Conservation (phyloP, 306 rosid species). For the Vigna hirtella region DNA sequence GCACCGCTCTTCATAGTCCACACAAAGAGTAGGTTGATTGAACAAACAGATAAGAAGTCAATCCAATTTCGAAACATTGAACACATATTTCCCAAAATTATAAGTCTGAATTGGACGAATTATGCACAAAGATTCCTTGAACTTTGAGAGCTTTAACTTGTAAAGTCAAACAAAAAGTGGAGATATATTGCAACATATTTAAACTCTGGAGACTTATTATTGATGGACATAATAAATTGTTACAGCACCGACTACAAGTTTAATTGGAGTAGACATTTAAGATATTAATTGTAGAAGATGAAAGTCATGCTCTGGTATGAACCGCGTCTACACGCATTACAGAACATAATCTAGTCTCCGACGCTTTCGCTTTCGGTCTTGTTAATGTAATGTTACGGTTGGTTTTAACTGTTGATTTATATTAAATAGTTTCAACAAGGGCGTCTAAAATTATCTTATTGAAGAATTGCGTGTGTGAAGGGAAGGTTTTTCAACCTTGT, state of each 20-base stretch:
- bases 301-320: not conserved
- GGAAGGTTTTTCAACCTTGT: conserved; percentile 5
- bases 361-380: not conserved
- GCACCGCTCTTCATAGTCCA: too few relatives aligned
- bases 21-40: too few relatives aligned
- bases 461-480: not conserved
- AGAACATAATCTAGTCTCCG: not conserved
- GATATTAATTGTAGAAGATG: not conserved
- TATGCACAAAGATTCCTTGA: too few relatives aligned
- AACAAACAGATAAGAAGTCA: too few relatives aligned
- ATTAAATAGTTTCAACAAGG: not conserved
- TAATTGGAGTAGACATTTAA: not conserved
- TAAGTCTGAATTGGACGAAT: too few relatives aligned
- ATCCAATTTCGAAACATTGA: too few relatives aligned
- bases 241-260: not conserved
- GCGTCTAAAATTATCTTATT: not conserved
- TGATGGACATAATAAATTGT: not conserved
- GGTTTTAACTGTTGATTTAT: not conserved
- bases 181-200: not conserved
- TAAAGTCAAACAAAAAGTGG: too few relatives aligned
- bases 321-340: not conserved
- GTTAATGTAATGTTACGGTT: not conserved
- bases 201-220: conserved; percentile 22
- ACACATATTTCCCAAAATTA: too few relatives aligned
- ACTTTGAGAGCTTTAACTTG: too few relatives aligned